Base-by-base conservation (phyloP, 352 stramenopile genomes). In the Globisporangium parvum region DNA sequence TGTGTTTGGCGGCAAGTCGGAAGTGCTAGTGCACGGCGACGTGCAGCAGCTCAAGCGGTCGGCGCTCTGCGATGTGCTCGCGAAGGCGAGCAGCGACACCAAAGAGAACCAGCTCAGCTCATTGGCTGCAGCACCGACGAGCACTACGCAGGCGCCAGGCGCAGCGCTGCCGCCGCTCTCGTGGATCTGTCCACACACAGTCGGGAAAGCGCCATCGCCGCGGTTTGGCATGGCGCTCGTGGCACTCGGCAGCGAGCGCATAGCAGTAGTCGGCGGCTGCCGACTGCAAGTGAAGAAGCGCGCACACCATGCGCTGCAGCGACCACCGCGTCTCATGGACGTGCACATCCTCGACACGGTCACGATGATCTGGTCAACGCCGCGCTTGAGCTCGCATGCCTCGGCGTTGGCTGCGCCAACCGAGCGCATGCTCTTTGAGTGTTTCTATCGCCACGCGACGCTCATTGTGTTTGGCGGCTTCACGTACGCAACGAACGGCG, bases 1-100 rank as follows among this genome's bases (percentile, higher is more conserved):
- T 57, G 37, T 86, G 18, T 85, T 88, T 57, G 77, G 75, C 18
- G 77, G 77, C n/a, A 86, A 81, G 51, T 85, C 77, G 0, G 77
- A 88, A 14, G 63, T 69, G 14, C 45, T 79, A 10, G 65, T 79
- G 15, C 75, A 77, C 46, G 67, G 67, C 9, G 74, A 87, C n/a
- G 50, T 88, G 20, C 67, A 80, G 55, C 63, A 72, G 24, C 51
- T 88, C 21, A 41, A 46, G 24, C 48, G 11, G 2, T 17, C 18
- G 14, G 5, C 10, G 12, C 26, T 65, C 6, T 24, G 40, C 41
- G 49, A 53, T 24, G 20, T 1, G 0, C n/a, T 47, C 17, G 0
- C 4, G 20, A 18, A 8, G 20, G 11, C 37, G 37, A 42, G 9
- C 37, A 42, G 9, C 37, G 14, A 42, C 12, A 2, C 37, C n/a